Base-by-base conservation (phyloP, 768 basidiomycete genomes). In the Pleurotus tuoliensis region DNA sequence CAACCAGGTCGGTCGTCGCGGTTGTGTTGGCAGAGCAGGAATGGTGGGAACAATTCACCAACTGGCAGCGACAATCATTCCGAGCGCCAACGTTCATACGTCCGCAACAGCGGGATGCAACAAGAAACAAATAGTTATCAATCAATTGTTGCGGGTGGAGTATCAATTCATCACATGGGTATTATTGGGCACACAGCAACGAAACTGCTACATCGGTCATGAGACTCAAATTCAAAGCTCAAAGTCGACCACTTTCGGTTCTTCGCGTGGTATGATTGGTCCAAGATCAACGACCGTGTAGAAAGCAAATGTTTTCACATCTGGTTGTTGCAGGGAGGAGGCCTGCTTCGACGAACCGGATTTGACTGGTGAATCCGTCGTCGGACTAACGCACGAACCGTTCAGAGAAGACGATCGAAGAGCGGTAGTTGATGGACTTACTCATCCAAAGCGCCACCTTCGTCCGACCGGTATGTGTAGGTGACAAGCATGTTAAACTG, bases 401-500 rank as follows among this genome's bases (percentile, higher is more conserved):
- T 38, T 37, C 15, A 50, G 27, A 30, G 15, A 34, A 34, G 5
- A n/a, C 24, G 38, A 73, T 74, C 7, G 70, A 30, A 53, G 11
- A 34, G 30, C 11, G 8, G 9, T 34, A 11, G 30, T 34, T 34
- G 30, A 41, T 16, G 72, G 8, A 38, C 80, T 51, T 81, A 82
- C 58, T 83, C 81, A 52, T 87, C 86, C 1, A 83, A 81, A 12
- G 83, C 82, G 2, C 83, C 77, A 20, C 86, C 80, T 58, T 97
- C 95, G 64, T 98, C 96, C 0, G 92, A 88, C 34, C 90, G 83
- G 68, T 98, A 99, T 0, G 94, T 96, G 70, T 93, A 98, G 2
- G 92, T 84, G 1, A 99, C 88, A 59, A 94, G 81, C 83, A 98
- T 87, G 63, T 94, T 94, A 69, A 94, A 94, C 95, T 98, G 68